phyloP scores from a whole-genome alignment of 2,329 filamentous ascomycete genomes.

The Cryphonectria naterciae region DNA sequence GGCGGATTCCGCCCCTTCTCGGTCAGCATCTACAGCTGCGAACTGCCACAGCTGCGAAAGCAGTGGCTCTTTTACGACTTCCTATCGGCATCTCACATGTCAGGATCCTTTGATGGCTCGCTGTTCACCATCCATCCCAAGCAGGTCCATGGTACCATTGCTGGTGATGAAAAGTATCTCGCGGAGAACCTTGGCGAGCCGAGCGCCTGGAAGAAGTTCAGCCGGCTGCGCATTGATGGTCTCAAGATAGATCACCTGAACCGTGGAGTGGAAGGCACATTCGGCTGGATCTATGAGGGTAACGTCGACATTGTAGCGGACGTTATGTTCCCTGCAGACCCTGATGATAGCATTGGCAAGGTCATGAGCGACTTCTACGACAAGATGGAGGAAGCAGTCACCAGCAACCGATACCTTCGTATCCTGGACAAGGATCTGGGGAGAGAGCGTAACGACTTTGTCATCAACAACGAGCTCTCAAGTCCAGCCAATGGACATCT shows the following conservation, averaged over 20 bases:
- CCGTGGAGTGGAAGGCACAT: conserved; percentile 87
- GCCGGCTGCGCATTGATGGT: conserved; percentile 86
- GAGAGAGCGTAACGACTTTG: conserved; percentile 30
- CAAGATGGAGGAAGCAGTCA: conserved; percentile 89
- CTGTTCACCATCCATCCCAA: conserved; percentile 96
- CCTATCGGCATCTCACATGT: conserved; percentile 92
- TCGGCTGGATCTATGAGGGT: conserved; percentile 97
- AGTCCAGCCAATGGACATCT: conserved; percentile 23
- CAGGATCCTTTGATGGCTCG: conserved; percentile 91
- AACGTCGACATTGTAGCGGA: conserved; percentile 97
- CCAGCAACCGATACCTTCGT: conserved; percentile 69
- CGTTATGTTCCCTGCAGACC: conserved; percentile 89
- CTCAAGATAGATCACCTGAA: conserved; percentile 96
- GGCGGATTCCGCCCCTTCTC: conserved; percentile 90
- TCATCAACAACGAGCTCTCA: conserved; percentile 28
- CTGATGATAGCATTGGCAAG: conserved; percentile 86
- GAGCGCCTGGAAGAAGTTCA: conserved; percentile 93
- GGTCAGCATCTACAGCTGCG: conserved; percentile 93
- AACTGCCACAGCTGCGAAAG: conserved; percentile 88
- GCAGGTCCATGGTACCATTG: conserved; percentile 80
- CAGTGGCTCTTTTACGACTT: conserved; percentile 99
- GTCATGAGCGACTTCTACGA: conserved; percentile 98
- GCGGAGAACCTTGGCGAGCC: conserved; percentile 65
- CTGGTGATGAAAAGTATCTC: conserved; percentile 60
- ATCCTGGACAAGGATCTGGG: conserved; percentile 56